Conservation (phyloP, 345 rosid genomes). For the Dipteronia sinensis region DNA sequence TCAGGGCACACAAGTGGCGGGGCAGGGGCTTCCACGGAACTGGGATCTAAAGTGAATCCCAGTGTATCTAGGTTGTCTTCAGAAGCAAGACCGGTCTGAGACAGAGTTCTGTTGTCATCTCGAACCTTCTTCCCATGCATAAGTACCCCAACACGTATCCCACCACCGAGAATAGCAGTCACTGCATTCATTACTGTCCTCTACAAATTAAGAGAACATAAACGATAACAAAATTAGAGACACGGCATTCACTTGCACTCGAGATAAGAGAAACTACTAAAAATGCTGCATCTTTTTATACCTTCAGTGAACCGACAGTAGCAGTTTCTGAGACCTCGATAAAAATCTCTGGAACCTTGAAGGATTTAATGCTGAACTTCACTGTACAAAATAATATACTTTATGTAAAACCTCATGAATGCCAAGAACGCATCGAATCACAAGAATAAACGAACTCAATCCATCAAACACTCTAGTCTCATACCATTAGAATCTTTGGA, state of each 20-base stretch:
- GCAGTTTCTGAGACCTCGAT: constrained; percentile 86
- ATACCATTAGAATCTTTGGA: constrained; percentile 77
- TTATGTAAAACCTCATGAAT: constrained; percentile 27
- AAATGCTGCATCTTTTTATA: constrained; percentile 24
- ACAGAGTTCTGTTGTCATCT: constrained; percentile 78
- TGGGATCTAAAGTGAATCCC: constrained; percentile 87
- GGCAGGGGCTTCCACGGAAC: constrained; percentile 33
- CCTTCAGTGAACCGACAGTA: constrained; percentile 90
- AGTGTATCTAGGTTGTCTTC: constrained; percentile 60
- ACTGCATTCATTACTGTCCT: constrained; percentile 83
- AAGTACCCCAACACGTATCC: constrained; percentile 75
- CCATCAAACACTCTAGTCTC: constrained; percentile 17
- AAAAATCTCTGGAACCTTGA: constrained; percentile 84
- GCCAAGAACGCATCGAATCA: constrained; percentile 14
- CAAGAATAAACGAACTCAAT: constrained; percentile 15
- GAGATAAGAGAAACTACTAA: not conserved
- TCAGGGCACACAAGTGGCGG: constrained; percentile 46
- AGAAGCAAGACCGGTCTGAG: constrained; percentile 73
- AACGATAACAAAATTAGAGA: constrained; percentile 15
- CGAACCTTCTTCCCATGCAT: constrained; percentile 88
- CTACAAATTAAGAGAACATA: constrained; percentile 34
- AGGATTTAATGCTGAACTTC: constrained; percentile 85
- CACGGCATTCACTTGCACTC: not conserved
- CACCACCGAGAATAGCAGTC: constrained; percentile 72
- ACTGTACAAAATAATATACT: constrained; percentile 55